A percentile compares a stretch with the other conserved stretches of the same genome.
These are phyloP conservation scores for Panus rudis DNA, from an alignment of 768 basidiomycete genomes.

Conservation along the genomic window DNA sequence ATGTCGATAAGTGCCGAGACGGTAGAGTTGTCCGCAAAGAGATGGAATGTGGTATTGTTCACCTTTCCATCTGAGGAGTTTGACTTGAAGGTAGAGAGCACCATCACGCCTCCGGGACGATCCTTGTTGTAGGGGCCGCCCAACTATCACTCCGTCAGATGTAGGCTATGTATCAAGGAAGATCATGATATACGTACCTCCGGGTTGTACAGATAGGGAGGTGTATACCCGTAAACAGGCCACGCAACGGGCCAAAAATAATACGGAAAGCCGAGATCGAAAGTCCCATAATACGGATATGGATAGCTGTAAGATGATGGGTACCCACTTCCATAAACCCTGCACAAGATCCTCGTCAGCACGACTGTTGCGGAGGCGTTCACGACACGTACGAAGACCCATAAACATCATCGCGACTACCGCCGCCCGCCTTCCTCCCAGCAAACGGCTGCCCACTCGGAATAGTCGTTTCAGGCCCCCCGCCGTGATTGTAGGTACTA, in stretches of 20 bases:
- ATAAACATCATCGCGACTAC: constrained; percentile 26
- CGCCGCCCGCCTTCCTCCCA: constrained; percentile 44
- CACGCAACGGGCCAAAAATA: constrained; percentile 61
- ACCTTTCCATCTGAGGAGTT: no score
- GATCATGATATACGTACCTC: constrained; percentile 30
- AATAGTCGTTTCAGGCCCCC: constrained; percentile 18
- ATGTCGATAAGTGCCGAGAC: constrained; percentile 24
- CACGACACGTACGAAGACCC: constrained; percentile 3
- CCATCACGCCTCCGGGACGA: constrained; percentile 28
- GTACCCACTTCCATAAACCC: constrained; percentile 59
- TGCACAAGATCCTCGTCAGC: constrained; percentile 23
- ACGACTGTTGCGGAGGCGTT: no score
- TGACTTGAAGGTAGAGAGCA: constrained; percentile 22
- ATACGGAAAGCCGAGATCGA: constrained; percentile 51
- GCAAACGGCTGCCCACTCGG: constrained; percentile 22
- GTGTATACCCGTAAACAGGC: constrained; percentile 26
- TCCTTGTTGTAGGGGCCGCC: constrained; percentile 26
- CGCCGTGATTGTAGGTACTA: constrained; percentile 22
- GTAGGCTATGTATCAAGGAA: neutral
- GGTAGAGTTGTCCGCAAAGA: constrained; percentile 29
- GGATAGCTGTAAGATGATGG: constrained; percentile 37
- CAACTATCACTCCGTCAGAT: constrained; percentile 21
- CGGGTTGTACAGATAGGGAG: constrained; percentile 28
- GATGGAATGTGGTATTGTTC: constrained; percentile 26
- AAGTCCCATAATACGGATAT: constrained; percentile 44